A percentile compares a stretch with the other conserved stretches of the same genome.
Evolutionary conservation across 768 basidiomycete genomes (phyloP).

Genomic region (Boletus vermiculosoides): DNA sequence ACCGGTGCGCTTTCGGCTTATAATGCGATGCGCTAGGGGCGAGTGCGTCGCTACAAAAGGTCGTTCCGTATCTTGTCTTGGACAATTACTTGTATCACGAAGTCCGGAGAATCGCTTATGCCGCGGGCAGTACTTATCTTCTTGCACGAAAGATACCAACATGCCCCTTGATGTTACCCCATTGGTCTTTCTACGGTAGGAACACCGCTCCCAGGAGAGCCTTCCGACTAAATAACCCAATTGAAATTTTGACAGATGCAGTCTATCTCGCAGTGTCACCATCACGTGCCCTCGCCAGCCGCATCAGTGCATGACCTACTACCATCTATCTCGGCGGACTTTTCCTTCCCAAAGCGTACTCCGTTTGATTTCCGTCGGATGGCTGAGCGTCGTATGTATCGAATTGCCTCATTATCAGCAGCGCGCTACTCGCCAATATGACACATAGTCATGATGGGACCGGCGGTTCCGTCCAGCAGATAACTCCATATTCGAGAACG

Average conservation of each 20-base stretch:
- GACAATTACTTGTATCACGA: not conserved
- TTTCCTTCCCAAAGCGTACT: not conserved
- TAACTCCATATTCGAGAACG: slow-evolving; percentile 2
- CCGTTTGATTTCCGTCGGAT: slow-evolving; percentile 8
- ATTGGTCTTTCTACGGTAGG: slow-evolving; percentile 7
- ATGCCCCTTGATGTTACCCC: slow-evolving; percentile 8
- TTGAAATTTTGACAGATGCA: not conserved
- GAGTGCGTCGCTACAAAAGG: not conserved
- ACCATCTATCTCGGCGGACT: not conserved
- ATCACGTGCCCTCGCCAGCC: slow-evolving; percentile 1
- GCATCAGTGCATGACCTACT: not conserved
- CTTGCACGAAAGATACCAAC: not conserved
- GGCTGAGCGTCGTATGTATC: not conserved
- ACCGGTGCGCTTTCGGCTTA: not conserved
- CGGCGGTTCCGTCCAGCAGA: not conserved
- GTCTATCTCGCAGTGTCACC: not conserved
- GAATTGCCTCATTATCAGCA: not conserved
- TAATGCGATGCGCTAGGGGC: not conserved
- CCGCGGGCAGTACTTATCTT: not conserved
- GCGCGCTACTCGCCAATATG: slow-evolving; percentile 1
- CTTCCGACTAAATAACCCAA: not conserved
- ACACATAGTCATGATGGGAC: not conserved
- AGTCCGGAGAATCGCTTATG: not conserved
- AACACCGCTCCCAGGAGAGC: not conserved
- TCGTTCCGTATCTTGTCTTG: slow-evolving; percentile 1